Evolutionary conservation across 345 rosid genomes (phyloP).

Genomic region (Syzygium oleosum): DNA sequence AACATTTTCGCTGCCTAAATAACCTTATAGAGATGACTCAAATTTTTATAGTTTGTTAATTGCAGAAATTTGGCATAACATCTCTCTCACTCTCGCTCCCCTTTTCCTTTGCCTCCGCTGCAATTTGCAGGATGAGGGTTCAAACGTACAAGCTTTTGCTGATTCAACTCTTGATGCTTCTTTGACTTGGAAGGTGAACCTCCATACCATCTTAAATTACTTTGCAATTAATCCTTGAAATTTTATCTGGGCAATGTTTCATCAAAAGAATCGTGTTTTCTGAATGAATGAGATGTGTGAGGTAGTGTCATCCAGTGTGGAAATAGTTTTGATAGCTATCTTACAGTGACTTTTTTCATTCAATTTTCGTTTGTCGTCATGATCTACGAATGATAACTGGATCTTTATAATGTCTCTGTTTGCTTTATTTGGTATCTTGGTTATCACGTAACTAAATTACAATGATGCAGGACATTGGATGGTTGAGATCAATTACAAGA

Average conservation of each 20-base stretch:
- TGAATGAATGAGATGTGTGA: not conserved
- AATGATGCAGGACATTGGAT: constrained; percentile 55
- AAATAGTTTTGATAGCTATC: not conserved
- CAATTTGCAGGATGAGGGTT: constrained; percentile 43
- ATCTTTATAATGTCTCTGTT: not conserved
- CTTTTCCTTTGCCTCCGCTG: not conserved
- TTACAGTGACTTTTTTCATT: not conserved
- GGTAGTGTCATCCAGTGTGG: not conserved
- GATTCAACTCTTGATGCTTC: constrained; percentile 47
- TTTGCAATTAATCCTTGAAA: no score
- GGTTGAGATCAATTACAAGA: constrained; percentile 74
- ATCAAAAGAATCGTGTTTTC: not conserved
- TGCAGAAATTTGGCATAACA: not conserved
- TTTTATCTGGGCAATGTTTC: not conserved
- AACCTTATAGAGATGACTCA: not conserved
- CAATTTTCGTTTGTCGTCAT: not conserved
- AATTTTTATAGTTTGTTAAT: not conserved
- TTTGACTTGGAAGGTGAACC: constrained; percentile 65
- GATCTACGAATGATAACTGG: not conserved
- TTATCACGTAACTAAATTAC: not conserved
- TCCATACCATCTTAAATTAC: not conserved
- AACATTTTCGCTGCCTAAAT: not conserved
- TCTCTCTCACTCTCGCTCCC: not conserved
- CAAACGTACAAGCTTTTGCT: constrained; percentile 43
- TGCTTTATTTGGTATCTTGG: not conserved